Evolutionary conservation across 2,329 filamentous ascomycete species (phyloP).

Genomic region (Diaporthe eres): DNA sequence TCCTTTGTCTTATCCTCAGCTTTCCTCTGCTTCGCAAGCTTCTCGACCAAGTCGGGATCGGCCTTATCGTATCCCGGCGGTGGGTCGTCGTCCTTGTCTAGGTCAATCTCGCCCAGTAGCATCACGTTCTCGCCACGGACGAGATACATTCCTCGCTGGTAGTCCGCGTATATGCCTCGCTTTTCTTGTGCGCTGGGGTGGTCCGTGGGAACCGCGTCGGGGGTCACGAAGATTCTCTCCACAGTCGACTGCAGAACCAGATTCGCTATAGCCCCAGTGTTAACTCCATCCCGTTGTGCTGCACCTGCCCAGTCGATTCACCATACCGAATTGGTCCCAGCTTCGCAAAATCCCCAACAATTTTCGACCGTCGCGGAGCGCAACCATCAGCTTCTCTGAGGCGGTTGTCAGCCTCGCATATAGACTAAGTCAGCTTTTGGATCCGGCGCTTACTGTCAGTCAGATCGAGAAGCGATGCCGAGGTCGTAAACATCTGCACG

Average conservation of each 20-base stretch:
- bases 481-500: constrained; percentile 98
- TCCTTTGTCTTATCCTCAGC: constrained; percentile 78
- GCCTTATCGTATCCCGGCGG: constrained; percentile 75
- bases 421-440: background rate
- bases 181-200: constrained; percentile 52
- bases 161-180: constrained; percentile 81
- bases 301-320: constrained; percentile 24
- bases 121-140: constrained; percentile 98
- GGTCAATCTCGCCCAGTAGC: constrained; percentile 93
- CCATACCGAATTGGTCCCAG: constrained; percentile 97
- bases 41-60: constrained; percentile 67
- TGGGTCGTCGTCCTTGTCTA: constrained; percentile 94
- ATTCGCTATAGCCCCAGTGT: constrained; percentile 63
- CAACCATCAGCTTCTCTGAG: constrained; percentile 92
- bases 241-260: constrained; percentile 93
- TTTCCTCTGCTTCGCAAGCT: constrained; percentile 81
- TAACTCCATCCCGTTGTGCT: constrained; percentile 43
- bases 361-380: constrained; percentile 93
- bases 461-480: constrained; percentile 93
- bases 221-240: constrained; percentile 84
- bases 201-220: constrained; percentile 58
- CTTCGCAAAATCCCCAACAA: constrained; percentile 92
- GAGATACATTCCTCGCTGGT: constrained; percentile 88
- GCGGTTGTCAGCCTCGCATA: constrained; percentile 21
- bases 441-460: constrained; percentile 85